phyloP scores from a whole-genome alignment of 352 stramenopile genomes.

The Globisporangium ultimum region DNA sequence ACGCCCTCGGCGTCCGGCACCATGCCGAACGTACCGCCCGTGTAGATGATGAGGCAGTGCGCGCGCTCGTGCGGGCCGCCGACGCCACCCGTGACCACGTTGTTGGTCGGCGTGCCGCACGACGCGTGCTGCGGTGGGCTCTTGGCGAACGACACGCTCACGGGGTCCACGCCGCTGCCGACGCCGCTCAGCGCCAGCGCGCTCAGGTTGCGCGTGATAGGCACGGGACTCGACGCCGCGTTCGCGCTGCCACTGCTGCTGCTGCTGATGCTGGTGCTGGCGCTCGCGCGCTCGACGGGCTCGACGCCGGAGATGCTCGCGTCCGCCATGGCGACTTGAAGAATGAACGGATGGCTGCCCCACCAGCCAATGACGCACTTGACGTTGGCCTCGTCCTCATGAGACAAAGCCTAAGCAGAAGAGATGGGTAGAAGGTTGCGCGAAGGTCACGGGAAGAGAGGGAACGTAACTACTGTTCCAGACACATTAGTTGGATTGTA shows the following conservation, averaged over 20 bases:
- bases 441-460: not conserved
- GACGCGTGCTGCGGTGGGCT: conserved; percentile 15
- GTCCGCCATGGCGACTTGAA: conserved; percentile 9
- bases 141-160: conserved; percentile 29
- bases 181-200: conserved; percentile 16
- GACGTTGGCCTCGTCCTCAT: not conserved
- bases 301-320: conserved; percentile 6
- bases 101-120: conserved; percentile 14
- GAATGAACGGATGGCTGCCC: not conserved
- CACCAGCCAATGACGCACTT: not conserved
- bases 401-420: not conserved
- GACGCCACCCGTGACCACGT: conserved; percentile 3
- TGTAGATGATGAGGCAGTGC: conserved; percentile 88
- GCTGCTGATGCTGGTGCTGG: not conserved
- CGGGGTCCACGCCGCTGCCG: conserved; percentile 25
- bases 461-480: not conserved
- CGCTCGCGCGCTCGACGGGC: conserved; percentile 1
- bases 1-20: conserved; percentile 66
- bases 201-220: conserved; percentile 17
- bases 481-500: not conserved
- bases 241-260: not conserved
- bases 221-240: not conserved
- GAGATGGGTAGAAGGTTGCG: not conserved
- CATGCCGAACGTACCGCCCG: conserved; percentile 91
- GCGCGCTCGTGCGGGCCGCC: conserved; percentile 17